Percentiles rank a stretch among this genome's conserved stretches.
These are phyloP conservation scores for Xylaria cubensis DNA, from an alignment of 495 filamentous ascomycete genomes.

Conservation along the genomic window DNA sequence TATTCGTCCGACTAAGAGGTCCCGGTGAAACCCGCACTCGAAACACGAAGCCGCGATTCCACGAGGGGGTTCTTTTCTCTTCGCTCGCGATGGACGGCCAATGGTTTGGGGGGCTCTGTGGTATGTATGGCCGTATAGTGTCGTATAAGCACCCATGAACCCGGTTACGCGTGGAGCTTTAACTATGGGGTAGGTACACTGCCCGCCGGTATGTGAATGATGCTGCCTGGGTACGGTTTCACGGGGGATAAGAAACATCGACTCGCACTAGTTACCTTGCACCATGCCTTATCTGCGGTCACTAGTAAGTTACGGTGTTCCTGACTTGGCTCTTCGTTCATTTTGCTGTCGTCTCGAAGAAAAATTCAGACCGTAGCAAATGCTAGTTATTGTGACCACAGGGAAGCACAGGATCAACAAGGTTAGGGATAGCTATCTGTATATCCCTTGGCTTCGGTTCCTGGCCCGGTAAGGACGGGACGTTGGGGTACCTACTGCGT, in stretches of 20 bases:
- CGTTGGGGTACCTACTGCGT: not conserved
- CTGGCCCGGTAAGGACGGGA: not conserved
- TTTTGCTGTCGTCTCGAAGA: not conserved
- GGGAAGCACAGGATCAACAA: not conserved
- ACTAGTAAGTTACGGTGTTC: not conserved
- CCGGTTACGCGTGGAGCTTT: not conserved
- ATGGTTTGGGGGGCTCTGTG: not conserved
- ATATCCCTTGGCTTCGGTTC: not conserved
- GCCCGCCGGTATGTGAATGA: not conserved
- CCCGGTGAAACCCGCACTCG: slow-evolving; percentile 21
- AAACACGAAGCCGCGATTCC: slow-evolving; percentile 13
- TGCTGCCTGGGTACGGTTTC: not conserved
- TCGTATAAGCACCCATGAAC: not conserved
- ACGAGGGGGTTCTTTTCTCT: not conserved
- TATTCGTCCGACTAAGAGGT: slow-evolving; percentile 2
- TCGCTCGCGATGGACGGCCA: not conserved
- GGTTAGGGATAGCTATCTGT: not conserved
- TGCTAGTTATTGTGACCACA: not conserved
- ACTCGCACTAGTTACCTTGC: not conserved
- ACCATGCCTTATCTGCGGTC: not conserved
- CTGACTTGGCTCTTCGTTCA: not conserved
- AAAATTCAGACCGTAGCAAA: not conserved
- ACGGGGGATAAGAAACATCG: not conserved
- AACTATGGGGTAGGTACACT: not conserved
- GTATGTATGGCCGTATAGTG: not conserved